Conservation (phyloP, 495 filamentous ascomycete genomes). For the Neurospora sp. region DNA sequence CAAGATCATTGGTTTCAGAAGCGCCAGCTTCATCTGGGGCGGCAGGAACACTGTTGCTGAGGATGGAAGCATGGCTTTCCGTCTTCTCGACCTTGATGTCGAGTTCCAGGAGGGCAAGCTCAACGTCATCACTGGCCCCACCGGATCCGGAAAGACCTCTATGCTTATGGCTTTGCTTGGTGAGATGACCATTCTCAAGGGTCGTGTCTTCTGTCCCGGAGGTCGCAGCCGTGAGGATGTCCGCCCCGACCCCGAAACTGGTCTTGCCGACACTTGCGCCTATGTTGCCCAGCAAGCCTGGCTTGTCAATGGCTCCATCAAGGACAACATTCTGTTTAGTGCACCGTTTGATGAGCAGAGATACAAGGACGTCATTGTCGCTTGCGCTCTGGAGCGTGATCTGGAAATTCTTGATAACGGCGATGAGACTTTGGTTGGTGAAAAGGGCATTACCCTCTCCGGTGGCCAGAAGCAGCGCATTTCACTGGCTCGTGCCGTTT, state of each 20-base stretch:
- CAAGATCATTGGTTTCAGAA: conserved; percentile 69
- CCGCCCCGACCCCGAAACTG: conserved; percentile 69
- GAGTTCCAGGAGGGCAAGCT: conserved; percentile 69
- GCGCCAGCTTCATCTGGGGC: conserved; percentile 86
- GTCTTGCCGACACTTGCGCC: conserved; percentile 81
- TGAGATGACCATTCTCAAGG: conserved; percentile 85
- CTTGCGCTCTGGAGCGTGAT: conserved; percentile 90
- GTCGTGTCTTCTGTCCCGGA: conserved; percentile 74
- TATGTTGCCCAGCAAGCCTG: conserved; percentile 98
- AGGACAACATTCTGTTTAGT: conserved; percentile 92
- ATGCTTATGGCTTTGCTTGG: conserved; percentile 92
- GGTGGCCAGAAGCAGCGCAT: conserved; percentile 98
- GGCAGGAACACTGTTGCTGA: conserved; percentile 49
- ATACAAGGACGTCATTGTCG: conserved; percentile 79
- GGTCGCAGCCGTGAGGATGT: conserved; percentile 75
- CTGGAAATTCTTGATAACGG: conserved; percentile 85
- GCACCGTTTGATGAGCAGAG: conserved; percentile 70
- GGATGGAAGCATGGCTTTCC: conserved; percentile 60
- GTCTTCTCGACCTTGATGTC: conserved; percentile 68
- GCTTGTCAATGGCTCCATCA: conserved; percentile 93
- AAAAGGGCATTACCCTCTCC: conserved; percentile 94
- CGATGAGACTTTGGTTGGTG: conserved; percentile 89
- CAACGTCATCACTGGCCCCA: conserved; percentile 87
- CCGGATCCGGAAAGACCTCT: conserved; percentile 90
- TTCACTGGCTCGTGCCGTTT: conserved; percentile 85